Base-by-base conservation (phyloP, 495 filamentous ascomycete species). In the Aspergillus conjunctus region DNA sequence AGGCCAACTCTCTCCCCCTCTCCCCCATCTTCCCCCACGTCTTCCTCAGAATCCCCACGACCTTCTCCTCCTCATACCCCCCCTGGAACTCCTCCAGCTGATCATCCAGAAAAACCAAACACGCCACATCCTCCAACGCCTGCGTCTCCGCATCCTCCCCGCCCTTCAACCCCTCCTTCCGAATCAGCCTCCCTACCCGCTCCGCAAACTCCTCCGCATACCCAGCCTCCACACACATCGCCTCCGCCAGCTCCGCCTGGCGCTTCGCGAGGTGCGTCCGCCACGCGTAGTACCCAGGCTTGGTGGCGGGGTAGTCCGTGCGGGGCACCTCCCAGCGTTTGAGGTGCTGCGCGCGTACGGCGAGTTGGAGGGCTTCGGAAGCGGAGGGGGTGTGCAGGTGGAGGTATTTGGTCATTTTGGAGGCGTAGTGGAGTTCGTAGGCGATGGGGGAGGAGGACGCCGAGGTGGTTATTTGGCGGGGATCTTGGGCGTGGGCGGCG, bases 11-110 rank as follows among this genome's bases (percentile, higher is more conserved):
- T 58, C 82, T 75, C n/a, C 89, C 91, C 54, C 67, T 64, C 58
- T 79, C 77, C 43, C 77, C 83, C 89, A 94, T 93, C 82, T 94
- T 94, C 49, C 62, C 87, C 91, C 91, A 94, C 39, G 89, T 92
- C 87, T 93, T 92, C 65, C 77, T 71, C 73, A 94, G 69, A 60
- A 94, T 92, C 12, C 67, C 77, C 12, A 93, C 61, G 46, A 91
- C 83, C 79, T 92, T 93, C 54, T 85, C 88, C 73, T 92, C 90
- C 81, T 85, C 68, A 82, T 79, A 58, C 76, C 69, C 72, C 57
- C 77, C 78, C 78, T 89, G 87, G 73, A 92, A 94, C 49, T 79
- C 81, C 66, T 90, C 90, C 60, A 93, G 86, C 74, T 92, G 89
- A 68, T 91, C 91, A 70, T 92, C 90, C 65, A 94, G 69, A 71